Percentiles rank a stretch among this genome's conserved stretches.
Conservation (phyloP, 768 basidiomycete genomes). For the Suillus paluster region DNA sequence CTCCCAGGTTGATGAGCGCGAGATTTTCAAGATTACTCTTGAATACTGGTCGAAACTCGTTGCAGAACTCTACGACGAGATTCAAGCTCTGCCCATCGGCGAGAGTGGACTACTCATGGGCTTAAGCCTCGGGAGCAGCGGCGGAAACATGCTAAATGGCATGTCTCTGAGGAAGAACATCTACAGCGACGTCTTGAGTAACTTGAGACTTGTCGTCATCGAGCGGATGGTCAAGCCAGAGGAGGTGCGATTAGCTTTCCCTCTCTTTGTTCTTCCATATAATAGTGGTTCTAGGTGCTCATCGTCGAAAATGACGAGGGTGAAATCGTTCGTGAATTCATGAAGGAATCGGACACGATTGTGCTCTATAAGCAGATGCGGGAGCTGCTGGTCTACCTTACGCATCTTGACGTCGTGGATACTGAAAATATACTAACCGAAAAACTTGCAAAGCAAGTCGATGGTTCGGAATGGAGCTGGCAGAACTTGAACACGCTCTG, state of each 20-base stretch:
- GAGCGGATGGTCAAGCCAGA: conserved; percentile 99
- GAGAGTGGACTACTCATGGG: conserved; percentile 89
- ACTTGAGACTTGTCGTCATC: conserved; percentile 93
- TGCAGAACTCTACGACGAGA: conserved; percentile 95
- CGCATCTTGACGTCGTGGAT: conserved; percentile 94
- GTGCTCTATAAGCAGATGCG: conserved; percentile 99
- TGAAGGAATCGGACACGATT: conserved; percentile 98
- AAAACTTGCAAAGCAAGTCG: conserved; percentile 96
- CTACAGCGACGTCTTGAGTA: conserved; percentile 93
- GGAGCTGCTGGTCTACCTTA: conserved; percentile 95
- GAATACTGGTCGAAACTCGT: conserved; percentile 98
- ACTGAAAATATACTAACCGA: conserved; percentile 98
- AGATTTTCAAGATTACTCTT: conserved; percentile 98
- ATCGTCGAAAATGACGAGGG: conserved; percentile 99
- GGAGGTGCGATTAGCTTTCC: conserved; percentile 62
- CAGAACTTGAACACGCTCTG: conserved; percentile 98
- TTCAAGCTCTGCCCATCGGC: conserved; percentile 88
- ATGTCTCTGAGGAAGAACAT: conserved; percentile 90
- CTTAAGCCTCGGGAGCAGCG: conserved; percentile 72
- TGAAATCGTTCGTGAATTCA: conserved; percentile 98
- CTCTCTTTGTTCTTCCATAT: conserved; percentile 9
- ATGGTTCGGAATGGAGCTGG: conserved; percentile 99
- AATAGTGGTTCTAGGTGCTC: conserved; percentile 64
- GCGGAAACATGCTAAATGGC: conserved; percentile 71
- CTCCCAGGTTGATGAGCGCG: conserved; percentile 96